phyloP scores from a whole-genome alignment of 192 early-diverging fungal species.

The Diversispora epigaea region DNA sequence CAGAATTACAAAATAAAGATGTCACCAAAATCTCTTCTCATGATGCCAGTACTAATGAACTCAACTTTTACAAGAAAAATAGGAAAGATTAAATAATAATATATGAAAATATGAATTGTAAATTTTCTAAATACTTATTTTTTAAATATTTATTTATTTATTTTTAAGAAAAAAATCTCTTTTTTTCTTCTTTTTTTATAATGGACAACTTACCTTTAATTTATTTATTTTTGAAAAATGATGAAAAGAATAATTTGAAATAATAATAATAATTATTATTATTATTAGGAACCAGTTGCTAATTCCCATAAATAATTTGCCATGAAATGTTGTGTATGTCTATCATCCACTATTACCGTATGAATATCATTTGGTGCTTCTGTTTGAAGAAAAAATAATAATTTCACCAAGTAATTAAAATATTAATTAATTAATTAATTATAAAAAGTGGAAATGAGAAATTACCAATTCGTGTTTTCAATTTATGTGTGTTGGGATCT shows the following conservation, averaged over 20 bases:
- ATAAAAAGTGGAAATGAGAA: background rate
- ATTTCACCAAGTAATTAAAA: background rate
- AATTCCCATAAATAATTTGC: too few species aligned
- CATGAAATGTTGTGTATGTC: background rate
- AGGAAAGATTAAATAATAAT: slow-evolving; percentile 40
- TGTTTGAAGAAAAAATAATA: background rate
- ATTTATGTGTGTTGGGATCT: background rate
- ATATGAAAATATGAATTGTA: too few species aligned
- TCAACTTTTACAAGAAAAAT: slow-evolving; percentile 85
- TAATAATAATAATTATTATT: too few species aligned
- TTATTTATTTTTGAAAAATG: too few species aligned
- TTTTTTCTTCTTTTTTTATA: too few species aligned
- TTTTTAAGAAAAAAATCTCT: too few species aligned
- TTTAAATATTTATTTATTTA: too few species aligned
- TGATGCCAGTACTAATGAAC: slow-evolving; percentile 92
- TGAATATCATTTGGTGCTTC: slow-evolving; percentile 2
- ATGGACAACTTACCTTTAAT: too few species aligned
- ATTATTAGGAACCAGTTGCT: background rate
- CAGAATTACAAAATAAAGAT: slow-evolving; percentile 70
- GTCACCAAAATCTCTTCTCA: slow-evolving; percentile 62
- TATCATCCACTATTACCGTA: background rate
- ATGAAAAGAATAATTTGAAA: too few species aligned
- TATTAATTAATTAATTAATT: background rate
- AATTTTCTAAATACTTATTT: too few species aligned
- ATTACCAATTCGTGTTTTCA: background rate